A percentile compares a stretch with the other conserved stretches of the same genome.
Evolutionary conservation across 2,329 filamentous ascomycete genomes (phyloP).

Genomic region (Arthrobotrys sphaeroides): DNA sequence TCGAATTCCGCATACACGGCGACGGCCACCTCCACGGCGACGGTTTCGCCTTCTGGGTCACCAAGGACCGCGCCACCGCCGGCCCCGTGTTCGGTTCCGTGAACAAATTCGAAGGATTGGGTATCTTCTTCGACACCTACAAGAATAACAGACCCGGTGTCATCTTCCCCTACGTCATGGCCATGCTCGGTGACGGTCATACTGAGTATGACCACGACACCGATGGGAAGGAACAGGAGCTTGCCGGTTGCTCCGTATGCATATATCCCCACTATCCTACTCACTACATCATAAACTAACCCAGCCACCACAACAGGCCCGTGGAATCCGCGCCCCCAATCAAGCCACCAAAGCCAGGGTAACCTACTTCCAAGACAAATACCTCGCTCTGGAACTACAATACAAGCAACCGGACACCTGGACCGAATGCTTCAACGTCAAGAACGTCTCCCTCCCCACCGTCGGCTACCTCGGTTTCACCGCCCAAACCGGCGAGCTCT

Average conservation of each 20-base stretch:
- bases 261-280: constrained; percentile 24
- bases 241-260: constrained; percentile 88
- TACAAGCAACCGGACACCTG: constrained; percentile 92
- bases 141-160: constrained; percentile 98
- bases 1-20: constrained; percentile 94
- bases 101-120: constrained; percentile 92
- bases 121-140: constrained; percentile 97
- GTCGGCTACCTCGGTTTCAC: constrained; percentile 79
- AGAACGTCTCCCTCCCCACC: constrained; percentile 79
- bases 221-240: constrained; percentile 91
- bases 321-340: constrained; percentile 82
- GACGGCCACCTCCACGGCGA: constrained; percentile 91
- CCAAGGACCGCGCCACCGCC: constrained; percentile 82
- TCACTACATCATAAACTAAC: background rate
- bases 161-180: constrained; percentile 98
- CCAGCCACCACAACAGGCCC: constrained; percentile 66
- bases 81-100: constrained; percentile 87
- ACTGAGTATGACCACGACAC: constrained; percentile 90
- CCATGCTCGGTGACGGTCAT: constrained; percentile 92
- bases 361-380: constrained; percentile 97
- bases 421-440: constrained; percentile 82
- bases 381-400: constrained; percentile 86
- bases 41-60: constrained; percentile 97
- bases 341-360: constrained; percentile 85
- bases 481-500: constrained; percentile 90